A percentile compares a stretch with the other conserved stretches of the same genome.
Conservation (phyloP, 1,284 basidiomycete genomes). For the Boletellus deceptivus region DNA sequence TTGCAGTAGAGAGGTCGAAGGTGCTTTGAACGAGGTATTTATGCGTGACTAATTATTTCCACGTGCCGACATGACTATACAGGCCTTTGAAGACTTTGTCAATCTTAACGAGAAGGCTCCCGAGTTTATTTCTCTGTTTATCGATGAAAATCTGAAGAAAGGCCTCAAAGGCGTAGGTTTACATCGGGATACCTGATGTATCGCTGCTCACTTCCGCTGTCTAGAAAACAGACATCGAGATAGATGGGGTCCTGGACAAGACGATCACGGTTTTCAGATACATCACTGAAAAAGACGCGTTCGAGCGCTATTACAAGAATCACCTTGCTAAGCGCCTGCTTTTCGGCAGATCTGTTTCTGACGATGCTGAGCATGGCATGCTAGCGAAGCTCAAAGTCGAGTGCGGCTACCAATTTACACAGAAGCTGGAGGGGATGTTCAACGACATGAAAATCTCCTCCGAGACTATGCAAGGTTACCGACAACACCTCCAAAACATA, state of each 20-base stretch:
- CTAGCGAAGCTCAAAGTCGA: constrained; percentile 97
- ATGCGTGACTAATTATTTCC: neutral
- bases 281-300: constrained; percentile 94
- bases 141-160: constrained; percentile 96
- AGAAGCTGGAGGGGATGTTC: constrained; percentile 99
- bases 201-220: constrained; percentile 9
- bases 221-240: constrained; percentile 93
- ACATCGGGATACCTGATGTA: neutral
- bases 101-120: constrained; percentile 87
- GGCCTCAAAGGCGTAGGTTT: constrained; percentile 87
- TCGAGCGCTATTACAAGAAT: constrained; percentile 97
- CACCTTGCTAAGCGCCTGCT: constrained; percentile 94
- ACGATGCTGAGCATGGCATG: constrained; percentile 98
- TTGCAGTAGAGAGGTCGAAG: constrained; percentile 79
- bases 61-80: constrained; percentile 2
- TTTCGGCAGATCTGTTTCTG: constrained; percentile 84
- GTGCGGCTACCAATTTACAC: constrained; percentile 95
- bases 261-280: constrained; percentile 96
- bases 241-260: constrained; percentile 88
- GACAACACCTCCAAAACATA: constrained; percentile 53
- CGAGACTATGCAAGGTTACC: constrained; percentile 82
- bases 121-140: constrained; percentile 95
- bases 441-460: constrained; percentile 92
- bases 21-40: constrained; percentile 81
- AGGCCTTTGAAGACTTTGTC: constrained; percentile 94